Evolutionary conservation across 164 flowering plant species (phyloP).

Genomic region (Liquidambar formosana): DNA sequence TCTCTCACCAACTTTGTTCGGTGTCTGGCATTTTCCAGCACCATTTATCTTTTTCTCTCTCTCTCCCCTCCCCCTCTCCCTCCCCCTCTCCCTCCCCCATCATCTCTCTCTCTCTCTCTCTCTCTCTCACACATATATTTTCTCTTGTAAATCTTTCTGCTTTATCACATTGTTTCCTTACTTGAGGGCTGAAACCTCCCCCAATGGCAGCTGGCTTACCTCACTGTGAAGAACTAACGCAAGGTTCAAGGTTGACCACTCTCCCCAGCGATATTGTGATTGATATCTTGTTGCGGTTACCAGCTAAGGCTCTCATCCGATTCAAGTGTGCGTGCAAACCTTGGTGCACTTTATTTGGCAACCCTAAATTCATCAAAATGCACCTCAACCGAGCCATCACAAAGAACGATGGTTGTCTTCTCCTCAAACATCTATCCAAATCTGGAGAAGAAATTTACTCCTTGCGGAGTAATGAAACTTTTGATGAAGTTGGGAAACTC

Average conservation of each 20-base stretch:
- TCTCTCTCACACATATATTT: too few species aligned
- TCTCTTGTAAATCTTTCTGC: too few species aligned
- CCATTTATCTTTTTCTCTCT: too few species aligned
- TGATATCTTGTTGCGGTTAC: neutral
- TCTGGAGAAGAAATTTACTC: neutral
- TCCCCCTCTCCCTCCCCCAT: too few species aligned
- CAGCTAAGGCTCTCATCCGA: neutral
- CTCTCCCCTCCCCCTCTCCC: too few species aligned
- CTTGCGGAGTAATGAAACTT: neutral
- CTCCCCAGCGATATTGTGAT: neutral
- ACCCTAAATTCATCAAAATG: neutral
- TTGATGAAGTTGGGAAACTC: neutral
- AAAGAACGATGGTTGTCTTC: neutral
- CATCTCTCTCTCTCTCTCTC: too few species aligned
- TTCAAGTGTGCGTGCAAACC: neutral
- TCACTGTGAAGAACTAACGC: neutral
- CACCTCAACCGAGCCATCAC: neutral
- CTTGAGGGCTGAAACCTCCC: neutral
- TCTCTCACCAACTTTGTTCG: too few species aligned
- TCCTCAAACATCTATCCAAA: neutral
- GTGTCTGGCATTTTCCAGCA: too few species aligned
- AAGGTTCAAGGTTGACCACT: neutral
- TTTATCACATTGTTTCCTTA: too few species aligned
- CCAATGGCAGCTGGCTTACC: neutral
- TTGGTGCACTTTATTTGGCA: neutral